Base-by-base conservation (phyloP, 352 stramenopile species). In the Poterioochromonas sp. region DNA sequence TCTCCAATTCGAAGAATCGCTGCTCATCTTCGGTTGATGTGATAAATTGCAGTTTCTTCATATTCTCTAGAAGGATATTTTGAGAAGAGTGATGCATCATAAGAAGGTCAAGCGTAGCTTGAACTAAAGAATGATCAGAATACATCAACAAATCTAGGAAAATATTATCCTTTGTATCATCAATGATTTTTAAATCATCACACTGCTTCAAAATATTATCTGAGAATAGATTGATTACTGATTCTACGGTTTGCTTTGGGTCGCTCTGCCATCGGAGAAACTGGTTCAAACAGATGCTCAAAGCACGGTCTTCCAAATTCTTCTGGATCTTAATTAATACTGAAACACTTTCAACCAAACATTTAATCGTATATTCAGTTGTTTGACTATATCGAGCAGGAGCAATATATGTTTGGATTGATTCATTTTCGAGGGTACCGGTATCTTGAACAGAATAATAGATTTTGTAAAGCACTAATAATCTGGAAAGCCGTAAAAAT, bases 131-230 rank as follows among this genome's bases (percentile, higher is more conserved):
- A 15, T 44, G 39, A 44, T 83, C 20, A 22, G 76, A 37, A 49
- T 83, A 83, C 76, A 83, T 79, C 54, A 80, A 79, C 44, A 83
- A 65, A 49, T 83, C 80, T 3, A 83, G 34, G 22, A 81, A 49
- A 22, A 83, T 77, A 58, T 83, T 43, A 47, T 83, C 80, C 0
- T n/a, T 37, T 41, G 32, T 35, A 74, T 78, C 73, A 20, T 62
- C 44, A 69, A 22, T 54, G 35, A 58, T 73, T 43, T 40, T 54
- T 39, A 60, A 60, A 51, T 53, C 35, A 34, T 76, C 49, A 20
- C 73, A 62, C 8, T 47, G 53, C 29, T 58, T 44, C 1, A 26
- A 60, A 58, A 43, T 49, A n/a, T n/a, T n/a, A n/a, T n/a, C n/a
- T n/a, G n/a, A n/a, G n/a, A n/a, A n/a, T n/a, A n/a, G n/a, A n/a